Conservation (phyloP, 805 yeast species). For the Hyphopichia homilentoma region DNA sequence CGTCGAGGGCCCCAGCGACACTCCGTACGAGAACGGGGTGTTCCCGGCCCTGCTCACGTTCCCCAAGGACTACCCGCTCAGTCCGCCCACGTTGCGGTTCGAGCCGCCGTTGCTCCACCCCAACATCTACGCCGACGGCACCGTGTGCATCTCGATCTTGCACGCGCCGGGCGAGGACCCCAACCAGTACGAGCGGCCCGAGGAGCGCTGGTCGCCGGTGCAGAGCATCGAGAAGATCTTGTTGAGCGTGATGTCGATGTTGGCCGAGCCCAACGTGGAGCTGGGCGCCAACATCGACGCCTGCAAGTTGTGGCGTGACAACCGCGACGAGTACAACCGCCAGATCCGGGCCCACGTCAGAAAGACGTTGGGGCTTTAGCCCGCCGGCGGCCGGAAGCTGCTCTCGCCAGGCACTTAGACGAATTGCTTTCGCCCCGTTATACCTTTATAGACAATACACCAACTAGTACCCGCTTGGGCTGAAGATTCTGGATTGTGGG, state of each 20-base stretch:
- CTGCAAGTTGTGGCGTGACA: constrained; percentile 86
- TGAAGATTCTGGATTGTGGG: too few relatives aligned
- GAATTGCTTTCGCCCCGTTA: too few relatives aligned
- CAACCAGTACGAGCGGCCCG: constrained; percentile 88
- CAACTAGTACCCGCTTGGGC: too few relatives aligned
- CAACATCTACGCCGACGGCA: constrained; percentile 89
- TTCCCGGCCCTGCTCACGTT: constrained; percentile 71
- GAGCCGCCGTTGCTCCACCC: constrained; percentile 89
- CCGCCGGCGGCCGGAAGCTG: neutral
- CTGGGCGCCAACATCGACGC: constrained; percentile 88
- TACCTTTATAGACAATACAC: too few relatives aligned
- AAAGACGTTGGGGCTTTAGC: constrained; percentile 62
- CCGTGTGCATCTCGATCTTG: constrained; percentile 90
- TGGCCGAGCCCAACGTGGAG: constrained; percentile 95
- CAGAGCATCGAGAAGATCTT: constrained; percentile 97
- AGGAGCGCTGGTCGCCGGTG: constrained; percentile 97
- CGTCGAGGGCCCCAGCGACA: constrained; percentile 77
- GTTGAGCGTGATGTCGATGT: constrained; percentile 89
- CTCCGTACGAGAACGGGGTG: constrained; percentile 86
- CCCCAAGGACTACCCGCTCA: constrained; percentile 77
- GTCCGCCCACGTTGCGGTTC: constrained; percentile 74
- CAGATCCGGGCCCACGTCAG: constrained; percentile 67
- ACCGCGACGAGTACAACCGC: constrained; percentile 61
- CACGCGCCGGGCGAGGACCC: constrained; percentile 99
- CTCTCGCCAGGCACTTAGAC: neutral